Base-by-base conservation (phyloP, 2,329 filamentous ascomycete species). In the Atkinsonella texensis region DNA sequence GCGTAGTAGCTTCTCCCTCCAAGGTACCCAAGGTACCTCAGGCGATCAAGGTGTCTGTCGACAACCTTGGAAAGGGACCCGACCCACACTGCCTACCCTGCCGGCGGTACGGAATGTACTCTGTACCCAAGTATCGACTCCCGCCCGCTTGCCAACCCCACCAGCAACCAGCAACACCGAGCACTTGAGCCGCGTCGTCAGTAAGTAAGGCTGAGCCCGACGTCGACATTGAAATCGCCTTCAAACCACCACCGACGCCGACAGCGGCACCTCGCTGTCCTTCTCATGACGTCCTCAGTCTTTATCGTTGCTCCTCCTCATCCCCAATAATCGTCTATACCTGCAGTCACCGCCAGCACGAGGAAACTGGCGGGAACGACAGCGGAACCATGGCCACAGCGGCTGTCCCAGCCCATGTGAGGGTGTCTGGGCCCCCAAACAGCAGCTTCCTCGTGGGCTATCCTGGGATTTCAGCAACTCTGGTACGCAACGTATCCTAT, bases 401-500 rank as follows among this genome's bases (percentile, higher is more conserved):
- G 28, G 55, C 61, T n/a, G 60, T 58, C 54, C 63, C 65, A 53
- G 67, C 68, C 57, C 69, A 63, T 70, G 93, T 98, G 74, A 86
- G 93, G 78, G 89, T 98, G 72, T 95, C 89, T 60, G 93, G 93
- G 66, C 90, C 90, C 66, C 90, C 93, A 61, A 98, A 98, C 73
- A 93, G 89, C 72, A 93, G 87, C 72, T 96, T 95, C 67, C 78
- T 97, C 58, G 89, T 97, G 60, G 93, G 93, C 61, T 98, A 97
- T 70, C 93, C 93, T 52, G 93, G 93, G 60, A 97, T 98, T 69
- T 96, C 91, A 52, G 93, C 93, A 63, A 98, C 93, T 39, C 71
- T 96, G 80, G 90, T 96, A 79, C 72, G 88, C 81, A 46, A 45
- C 17, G 53, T 44, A 52, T 52, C 45, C 47, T 55, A 51, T 42